Evolutionary conservation across 805 yeast genomes (phyloP), one percentile per base, ranked within the genome.

Genomic region (Starmerella asiatica): DNA sequence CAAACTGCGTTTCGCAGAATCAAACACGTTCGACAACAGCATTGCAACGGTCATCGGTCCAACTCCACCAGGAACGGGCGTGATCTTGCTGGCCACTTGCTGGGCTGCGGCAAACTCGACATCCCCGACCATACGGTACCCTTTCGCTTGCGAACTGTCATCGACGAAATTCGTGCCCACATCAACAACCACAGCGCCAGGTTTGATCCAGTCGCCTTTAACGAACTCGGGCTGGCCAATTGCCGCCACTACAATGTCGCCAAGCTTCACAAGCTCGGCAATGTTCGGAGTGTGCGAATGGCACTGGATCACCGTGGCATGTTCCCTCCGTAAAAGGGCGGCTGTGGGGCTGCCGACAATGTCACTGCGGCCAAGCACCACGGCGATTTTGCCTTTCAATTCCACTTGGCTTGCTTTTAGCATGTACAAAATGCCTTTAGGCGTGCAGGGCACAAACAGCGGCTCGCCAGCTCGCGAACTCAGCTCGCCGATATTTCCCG

Each of bases 31-130:
- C 49, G 79, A 73, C 51, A 88, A 73, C 45, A 88, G 74, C 95
- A 86, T 85, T 36, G 94, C 94, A 34, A 88, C 96, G 20, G 98
- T 88, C 97, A 88, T 88, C 49, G 98, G 98, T 31, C 98, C 98
- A 45, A 88, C 97, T 52, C 97, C 97, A 55, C 97, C 97, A 19
- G 98, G 98, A 36, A 88, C 98, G 9, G 98, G 97, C 3, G 97
- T 86, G 48, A 88, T 70, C 53, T 69, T 73, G 11, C 76, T 64
- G 4, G 86, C 91, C 38, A 63, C 56, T 37, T 67, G 60, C 40
- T 80, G 84, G 21, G 75, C 65, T 36, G 67, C 79, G 52, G 68
- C 85, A 38, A 41, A 48, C 54, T 86, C 94, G 33, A 84, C 96
- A 59, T 88, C 98, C 44, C 98, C 98, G 11, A 84, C 93, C 54